Conservation (phyloP, 225 moss, liverwort and hornwort species). For the Thuidium tamariscinum region DNA sequence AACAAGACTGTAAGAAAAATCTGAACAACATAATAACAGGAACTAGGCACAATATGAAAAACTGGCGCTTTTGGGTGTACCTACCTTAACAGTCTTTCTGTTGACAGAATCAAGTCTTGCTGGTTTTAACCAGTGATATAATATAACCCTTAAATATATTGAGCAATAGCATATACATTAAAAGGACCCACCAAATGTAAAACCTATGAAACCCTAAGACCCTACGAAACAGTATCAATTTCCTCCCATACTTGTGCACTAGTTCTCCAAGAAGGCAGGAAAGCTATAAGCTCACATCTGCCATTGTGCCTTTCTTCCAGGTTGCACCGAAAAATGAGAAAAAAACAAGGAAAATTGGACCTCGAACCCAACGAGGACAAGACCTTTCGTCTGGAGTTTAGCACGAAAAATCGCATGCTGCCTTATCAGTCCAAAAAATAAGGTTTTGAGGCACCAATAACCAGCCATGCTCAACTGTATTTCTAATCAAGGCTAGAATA, state of each 20-base stretch:
- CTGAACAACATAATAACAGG: no score
- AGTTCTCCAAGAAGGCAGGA: neutral
- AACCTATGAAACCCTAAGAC: neutral
- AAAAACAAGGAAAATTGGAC: neutral
- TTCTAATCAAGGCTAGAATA: no score
- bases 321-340: accelerated
- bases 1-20: no score
- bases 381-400: neutral
- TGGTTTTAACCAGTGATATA: neutral
- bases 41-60: no score
- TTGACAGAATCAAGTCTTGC: neutral
- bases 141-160: neutral
- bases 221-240: neutral
- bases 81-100: no score
- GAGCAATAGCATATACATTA: neutral
- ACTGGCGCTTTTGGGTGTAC: no score
- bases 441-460: no score
- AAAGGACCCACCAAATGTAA: neutral
- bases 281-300: neutral
- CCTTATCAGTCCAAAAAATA: no score
- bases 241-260: neutral
- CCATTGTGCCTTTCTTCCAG: neutral
- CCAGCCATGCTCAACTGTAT: no score
- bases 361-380: neutral
- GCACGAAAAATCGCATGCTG: neutral